phyloP scores from a whole-genome alignment of 2,329 filamentous ascomycete genomes.

The Exophiala bonariae region DNA sequence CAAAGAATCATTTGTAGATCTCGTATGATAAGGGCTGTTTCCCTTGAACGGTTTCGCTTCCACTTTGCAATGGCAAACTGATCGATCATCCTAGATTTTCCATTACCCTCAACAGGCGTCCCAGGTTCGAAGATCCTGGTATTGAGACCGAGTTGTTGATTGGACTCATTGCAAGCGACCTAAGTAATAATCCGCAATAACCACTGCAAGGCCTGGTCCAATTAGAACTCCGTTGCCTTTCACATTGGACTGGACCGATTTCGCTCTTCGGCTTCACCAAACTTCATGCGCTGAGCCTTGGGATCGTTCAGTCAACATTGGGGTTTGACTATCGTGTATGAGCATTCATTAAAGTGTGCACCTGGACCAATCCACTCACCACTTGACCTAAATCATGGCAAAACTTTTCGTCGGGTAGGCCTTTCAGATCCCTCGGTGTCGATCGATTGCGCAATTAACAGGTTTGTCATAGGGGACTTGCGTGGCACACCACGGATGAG shows the following conservation, averaged over 20 bases:
- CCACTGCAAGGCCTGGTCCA: conserved; percentile 20
- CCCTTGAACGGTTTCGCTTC: neutral
- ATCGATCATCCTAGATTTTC: neutral
- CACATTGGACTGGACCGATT: conserved; percentile 12
- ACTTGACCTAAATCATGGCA: conserved; percentile 22
- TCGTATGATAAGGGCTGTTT: too few relatives aligned
- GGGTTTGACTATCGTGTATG: conserved; percentile 8
- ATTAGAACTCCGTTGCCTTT: conserved; percentile 15
- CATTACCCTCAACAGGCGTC: conserved; percentile 3
- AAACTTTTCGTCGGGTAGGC: conserved; percentile 31
- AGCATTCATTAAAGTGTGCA: conserved; percentile 1
- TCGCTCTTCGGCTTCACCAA: conserved; percentile 13
- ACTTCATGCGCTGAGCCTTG: conserved; percentile 15
- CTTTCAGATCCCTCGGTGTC: conserved; percentile 2
- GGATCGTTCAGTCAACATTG: conserved; percentile 12
- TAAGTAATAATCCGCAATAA: conserved; percentile 23
- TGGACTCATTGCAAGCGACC: conserved; percentile 17
- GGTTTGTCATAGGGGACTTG: conserved; percentile 71
- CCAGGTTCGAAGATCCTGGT: conserved; percentile 8
- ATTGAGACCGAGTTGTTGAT: conserved; percentile 16
- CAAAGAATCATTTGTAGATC: too few relatives aligned
- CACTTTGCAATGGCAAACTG: conserved; percentile 5
- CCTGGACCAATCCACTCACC: conserved; percentile 3
- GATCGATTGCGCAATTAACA: conserved; percentile 12
- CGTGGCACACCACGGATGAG: conserved; percentile 94